Base-by-base conservation (phyloP, 2,329 filamentous ascomycete species). In the Fusarium robinianum region DNA sequence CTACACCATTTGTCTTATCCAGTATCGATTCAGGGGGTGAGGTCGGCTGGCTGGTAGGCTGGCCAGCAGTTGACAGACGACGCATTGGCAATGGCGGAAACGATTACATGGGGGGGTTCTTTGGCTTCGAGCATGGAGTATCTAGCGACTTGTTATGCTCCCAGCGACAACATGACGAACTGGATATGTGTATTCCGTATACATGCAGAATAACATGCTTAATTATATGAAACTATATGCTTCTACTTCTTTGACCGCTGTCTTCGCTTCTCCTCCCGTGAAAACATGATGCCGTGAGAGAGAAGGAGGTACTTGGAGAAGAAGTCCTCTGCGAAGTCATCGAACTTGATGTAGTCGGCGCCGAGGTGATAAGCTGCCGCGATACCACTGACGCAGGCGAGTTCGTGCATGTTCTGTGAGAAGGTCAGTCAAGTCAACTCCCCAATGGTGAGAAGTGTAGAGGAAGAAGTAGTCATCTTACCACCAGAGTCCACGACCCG, bases 371-470 rank as follows among this genome's bases (percentile, higher is more conserved):
- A 85, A 0, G 85, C 86, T 3, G 85, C 85, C 4, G 84, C 81
- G 33, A 88, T 86, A 0, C 85, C 85, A 41, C 78, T 82, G 35
- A 89, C 83, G 43, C 83, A 83, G 2, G 85, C 86, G 8, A 87
- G 73, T 59, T 89, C 85, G 55, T 89, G 81, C 57, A 82, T 81
- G 51, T 84, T 84, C 79, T 46, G n/a, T 22, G n/a, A 6, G 6
- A 14, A 6, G 5, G 3, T 24, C 12, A 36, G 27, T 52, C 26
- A 41, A 22, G 16, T 6, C 9, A 18, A 17, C 12, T 6, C 10
- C 12, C n/a, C 11, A 18, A n/a, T n/a, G n/a, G n/a, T n/a, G 9
- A 18, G 3, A 7, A 18, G 24, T 7, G 10, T 11, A 9, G 14
- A n/a, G 5, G 5, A 17, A 14, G n/a, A 23, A 12, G 32, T 7